Base-by-base conservation (phyloP, 1,139 yeast genomes). In the Taphrina populina region DNA sequence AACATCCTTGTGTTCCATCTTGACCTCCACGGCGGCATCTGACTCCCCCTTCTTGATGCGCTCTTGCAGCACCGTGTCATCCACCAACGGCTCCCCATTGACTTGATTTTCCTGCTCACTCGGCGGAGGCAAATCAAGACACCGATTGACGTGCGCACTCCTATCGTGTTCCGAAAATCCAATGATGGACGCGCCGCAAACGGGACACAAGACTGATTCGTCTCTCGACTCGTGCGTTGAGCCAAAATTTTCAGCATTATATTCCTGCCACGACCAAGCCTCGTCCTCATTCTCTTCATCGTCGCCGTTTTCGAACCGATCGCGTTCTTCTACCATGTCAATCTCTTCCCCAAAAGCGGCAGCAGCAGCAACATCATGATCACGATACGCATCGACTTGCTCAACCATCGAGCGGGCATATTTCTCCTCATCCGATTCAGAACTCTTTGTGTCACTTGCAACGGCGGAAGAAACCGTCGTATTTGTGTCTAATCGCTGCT, bases 191-290 rank as follows among this genome's bases (percentile, higher is more conserved):
- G 15, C 21, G 17, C 54, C 54, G 17, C 54, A 49, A 13, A 49
- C 35, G 11, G 54, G 54, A 23, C 54, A 49, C 32, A 49, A 26
- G 32, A 49, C 54, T 2, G 37, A 15, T 3, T 49, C 54, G 20
- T 39, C 54, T 13, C 35, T 27, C 8, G 39, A 40, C 15, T 13
- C 54, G 10, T 45, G 40, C 30, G 32, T 19, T n/a, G 17, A 19
- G 6, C 46, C 54, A 39, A 49, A 49, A 21, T 49, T 40, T 19
- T 49, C 54, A 13, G 54, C 54, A 39, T 49, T 40, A 13, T 49
- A 49, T 17, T 49, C 54, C 24, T 49, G 54, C 54, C 54, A 49
- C 29, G 54, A 37, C 54, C 54, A 49, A 1, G 45, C 37, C 26
- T 49, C 54, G 24, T 49, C 54, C 20, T 49, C 54, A 20, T 41